Base-by-base conservation (phyloP, 1,284 basidiomycete genomes). In the Exsudoporus floridanus region DNA sequence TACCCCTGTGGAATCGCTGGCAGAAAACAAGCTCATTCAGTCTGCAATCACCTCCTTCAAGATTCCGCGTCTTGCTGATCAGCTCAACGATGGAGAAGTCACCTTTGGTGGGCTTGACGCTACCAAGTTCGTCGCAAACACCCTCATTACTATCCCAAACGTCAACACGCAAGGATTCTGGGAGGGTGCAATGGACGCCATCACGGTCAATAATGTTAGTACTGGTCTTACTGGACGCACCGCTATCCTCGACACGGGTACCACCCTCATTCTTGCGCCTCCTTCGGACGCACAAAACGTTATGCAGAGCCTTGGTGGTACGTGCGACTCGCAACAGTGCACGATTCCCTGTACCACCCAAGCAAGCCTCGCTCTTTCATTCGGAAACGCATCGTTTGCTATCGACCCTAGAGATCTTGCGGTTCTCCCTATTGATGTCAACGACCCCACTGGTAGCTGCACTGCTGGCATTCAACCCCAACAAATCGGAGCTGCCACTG, bases 31-130 rank as follows among this genome's bases (percentile, higher is more conserved):
- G 35, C 72, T 84, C 44, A 85, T 94, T 55, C 60, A 74, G 33
- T 77, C 80, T 7, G 81, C 90, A 5, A 87, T 94, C 64, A 83
- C 86, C 19, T 90, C 89, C 13, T 93, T 83, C 78, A 91, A 90
- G 70, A 83, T 95, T 50, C 81, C 89, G 3, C 84, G 92, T 52
- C 73, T 88, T 35, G 77, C 83, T 10, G 88, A 92, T 66, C 76
- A 80, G 57, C 75, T 78, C 65, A 90, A 92, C 66, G 86, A 92
- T 61, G 91, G 92, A 49, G 79, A 90, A 70, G 78, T 90, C 55
- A 92, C 90, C 4, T 90, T 93, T 63, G 91, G 90, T 43, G 88
- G 81, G 9, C 78, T 92, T 41, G 90, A 94, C 70, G n/a, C 70
- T 10, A 76, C 77, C 56, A 90, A 90, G 67, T 88, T 90, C 65